Percentiles rank a stretch among this genome's conserved stretches.
Evolutionary conservation across 108 stramenopile species (phyloP).

Genomic region (Fistulifera pelliculosa): DNA sequence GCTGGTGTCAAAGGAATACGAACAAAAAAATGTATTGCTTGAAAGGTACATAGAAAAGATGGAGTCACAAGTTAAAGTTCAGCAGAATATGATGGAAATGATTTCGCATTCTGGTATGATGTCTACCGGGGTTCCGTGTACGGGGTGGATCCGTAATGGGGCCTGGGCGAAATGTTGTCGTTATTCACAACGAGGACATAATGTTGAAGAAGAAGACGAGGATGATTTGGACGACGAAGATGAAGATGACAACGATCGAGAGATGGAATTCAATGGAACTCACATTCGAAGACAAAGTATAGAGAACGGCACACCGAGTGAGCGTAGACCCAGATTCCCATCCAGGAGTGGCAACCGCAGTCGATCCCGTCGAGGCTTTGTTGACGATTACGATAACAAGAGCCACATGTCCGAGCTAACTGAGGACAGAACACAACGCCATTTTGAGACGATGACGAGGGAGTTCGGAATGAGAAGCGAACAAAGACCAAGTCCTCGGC

Average conservation of each 20-base stretch:
- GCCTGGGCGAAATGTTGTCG: background rate
- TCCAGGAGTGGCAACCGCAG: background rate
- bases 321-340: background rate
- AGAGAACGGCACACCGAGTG: too few species aligned
- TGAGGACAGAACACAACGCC: slow-evolving; percentile 75
- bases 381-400: slow-evolving; percentile 48
- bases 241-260: slow-evolving; percentile 16
- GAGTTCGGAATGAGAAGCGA: too few species aligned
- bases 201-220: slow-evolving; percentile 1
- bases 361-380: slow-evolving; percentile 5
- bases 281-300: too few species aligned
- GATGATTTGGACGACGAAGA: slow-evolving; percentile 13
- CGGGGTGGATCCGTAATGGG: slow-evolving; percentile 16
- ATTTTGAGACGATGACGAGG: slow-evolving; percentile 32
- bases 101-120: slow-evolving; percentile 32
- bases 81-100: slow-evolving; percentile 89
- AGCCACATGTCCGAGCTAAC: slow-evolving; percentile 76
- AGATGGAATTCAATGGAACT: background rate
- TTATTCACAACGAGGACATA: background rate
- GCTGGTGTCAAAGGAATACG: slow-evolving; percentile 43
- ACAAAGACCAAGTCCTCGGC: too few species aligned
- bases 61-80: slow-evolving; percentile 78
- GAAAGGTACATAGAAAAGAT: slow-evolving; percentile 74
- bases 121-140: slow-evolving; percentile 28
- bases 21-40: slow-evolving; percentile 53